Percentiles rank a stretch among this genome's conserved stretches.
These are phyloP conservation scores for Alternaria conjuncta DNA, from an alignment of 2,329 filamentous ascomycete genomes.

Conservation along the genomic window DNA sequence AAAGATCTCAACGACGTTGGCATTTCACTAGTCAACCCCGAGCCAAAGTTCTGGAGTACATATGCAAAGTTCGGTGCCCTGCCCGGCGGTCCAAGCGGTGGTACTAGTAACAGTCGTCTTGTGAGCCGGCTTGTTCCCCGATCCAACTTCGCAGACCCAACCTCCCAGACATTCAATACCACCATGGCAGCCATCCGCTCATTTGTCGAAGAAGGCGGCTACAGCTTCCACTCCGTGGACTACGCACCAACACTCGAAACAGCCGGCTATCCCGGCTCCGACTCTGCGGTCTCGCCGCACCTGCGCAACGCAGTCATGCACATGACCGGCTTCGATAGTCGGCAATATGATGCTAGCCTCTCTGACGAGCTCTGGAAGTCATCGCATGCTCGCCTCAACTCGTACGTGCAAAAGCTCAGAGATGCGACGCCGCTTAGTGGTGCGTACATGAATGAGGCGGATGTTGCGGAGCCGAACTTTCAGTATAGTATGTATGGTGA, in stretches of 20 bases:
- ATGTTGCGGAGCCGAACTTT: conserved; percentile 35
- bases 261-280: conserved; percentile 32
- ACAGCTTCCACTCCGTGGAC: conserved; percentile 38
- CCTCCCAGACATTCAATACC: conserved; percentile 17
- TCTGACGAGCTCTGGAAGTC: conserved; percentile 27
- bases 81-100: conserved; percentile 26
- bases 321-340: conserved; percentile 34
- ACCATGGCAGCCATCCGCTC: conserved; percentile 30
- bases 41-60: conserved; percentile 23
- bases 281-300: conserved; percentile 29
- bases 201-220: conserved; percentile 36
- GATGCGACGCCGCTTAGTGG: conserved; percentile 34
- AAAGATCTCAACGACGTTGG: conserved; percentile 24
- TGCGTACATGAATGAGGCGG: conserved; percentile 47
- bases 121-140: conserved; percentile 43
- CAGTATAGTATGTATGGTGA: conserved; percentile 34
- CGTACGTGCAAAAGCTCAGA: conserved; percentile 31
- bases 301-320: conserved; percentile 35
- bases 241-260: conserved; percentile 28
- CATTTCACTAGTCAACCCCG: conserved; percentile 23
- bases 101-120: conserved; percentile 26
- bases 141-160: conserved; percentile 28
- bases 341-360: conserved; percentile 23
- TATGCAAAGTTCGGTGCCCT: conserved; percentile 26
- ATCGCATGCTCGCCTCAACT: conserved; percentile 28